These are phyloP conservation scores for Biscutella laevigata DNA, from an alignment of 441 rosid species.

Conservation along the genomic window DNA sequence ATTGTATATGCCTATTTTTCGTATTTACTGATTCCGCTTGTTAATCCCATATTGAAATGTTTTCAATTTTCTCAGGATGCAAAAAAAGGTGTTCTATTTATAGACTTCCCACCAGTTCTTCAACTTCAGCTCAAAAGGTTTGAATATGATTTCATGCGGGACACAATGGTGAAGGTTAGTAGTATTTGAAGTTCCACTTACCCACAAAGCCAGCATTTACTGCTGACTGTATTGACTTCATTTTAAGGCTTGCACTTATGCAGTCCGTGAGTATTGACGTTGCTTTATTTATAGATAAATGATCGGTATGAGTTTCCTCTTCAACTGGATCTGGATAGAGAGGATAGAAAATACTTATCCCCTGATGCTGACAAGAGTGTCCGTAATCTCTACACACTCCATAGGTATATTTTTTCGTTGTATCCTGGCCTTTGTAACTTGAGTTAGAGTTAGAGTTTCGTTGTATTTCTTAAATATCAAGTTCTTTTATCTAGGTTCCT, in stretches of 20 bases:
- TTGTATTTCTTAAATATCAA: no score
- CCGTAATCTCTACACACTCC: slow-evolving; percentile 86
- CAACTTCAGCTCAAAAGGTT: slow-evolving; percentile 91
- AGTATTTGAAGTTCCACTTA: slow-evolving; percentile 6
- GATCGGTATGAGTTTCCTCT: slow-evolving; percentile 94
- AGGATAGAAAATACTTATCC: slow-evolving; percentile 68
- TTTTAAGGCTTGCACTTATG: no score
- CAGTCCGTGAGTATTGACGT: no score
- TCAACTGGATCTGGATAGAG: slow-evolving; percentile 87
- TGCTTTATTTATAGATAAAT: slow-evolving; percentile 51
- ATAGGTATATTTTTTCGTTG: slow-evolving; percentile 40
- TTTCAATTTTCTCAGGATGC: slow-evolving; percentile 60
- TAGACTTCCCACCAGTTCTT: slow-evolving; percentile 94
- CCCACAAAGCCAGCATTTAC: slow-evolving; percentile 4
- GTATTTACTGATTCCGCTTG: not conserved
- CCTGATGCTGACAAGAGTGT: slow-evolving; percentile 85
- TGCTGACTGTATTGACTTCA: slow-evolving; percentile 2
- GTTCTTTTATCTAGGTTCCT: slow-evolving; percentile 3
- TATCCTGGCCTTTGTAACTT: slow-evolving; percentile 3
- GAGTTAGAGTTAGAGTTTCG: no score
- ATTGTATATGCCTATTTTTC: not conserved
- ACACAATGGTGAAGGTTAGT: slow-evolving; percentile 91
- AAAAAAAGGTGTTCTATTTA: slow-evolving; percentile 80
- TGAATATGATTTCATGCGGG: slow-evolving; percentile 88
- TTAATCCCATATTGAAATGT: not conserved